Evolutionary conservation across 805 yeast genomes (phyloP).

Genomic region (Teunomyces kruisii): DNA sequence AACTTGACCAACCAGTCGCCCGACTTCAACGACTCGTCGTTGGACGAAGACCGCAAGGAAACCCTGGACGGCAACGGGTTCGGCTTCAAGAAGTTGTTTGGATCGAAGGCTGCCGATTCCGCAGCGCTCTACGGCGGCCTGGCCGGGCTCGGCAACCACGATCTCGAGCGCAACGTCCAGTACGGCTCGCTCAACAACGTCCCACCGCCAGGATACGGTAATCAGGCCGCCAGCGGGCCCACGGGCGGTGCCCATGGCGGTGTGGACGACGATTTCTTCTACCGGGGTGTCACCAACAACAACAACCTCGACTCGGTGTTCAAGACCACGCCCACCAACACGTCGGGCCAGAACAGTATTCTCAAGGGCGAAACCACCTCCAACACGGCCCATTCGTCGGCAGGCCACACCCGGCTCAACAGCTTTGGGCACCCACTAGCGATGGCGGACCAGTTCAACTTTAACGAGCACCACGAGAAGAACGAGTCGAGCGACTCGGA

Average conservation of each 20-base stretch:
- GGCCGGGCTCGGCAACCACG: constrained; percentile 18
- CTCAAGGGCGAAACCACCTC: constrained; percentile 7
- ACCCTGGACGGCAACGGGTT: constrained; percentile 11
- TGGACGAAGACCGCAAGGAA: constrained; percentile 16
- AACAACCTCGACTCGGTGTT: constrained; percentile 44
- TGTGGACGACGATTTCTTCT: constrained; percentile 34
- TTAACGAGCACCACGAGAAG: constrained; percentile 15
- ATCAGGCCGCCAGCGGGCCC: constrained; percentile 2
- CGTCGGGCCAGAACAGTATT: constrained; percentile 8
- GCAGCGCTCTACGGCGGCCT: neutral
- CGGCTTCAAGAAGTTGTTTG: constrained; percentile 33
- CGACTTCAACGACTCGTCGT: constrained; percentile 38
- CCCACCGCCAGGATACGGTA: constrained; percentile 8
- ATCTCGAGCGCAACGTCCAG: constrained; percentile 24
- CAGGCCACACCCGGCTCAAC: constrained; percentile 26
- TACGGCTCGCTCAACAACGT: constrained; percentile 13
- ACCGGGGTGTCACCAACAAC: constrained; percentile 44
- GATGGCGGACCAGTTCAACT: constrained; percentile 19
- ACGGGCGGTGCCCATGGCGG: constrained; percentile 2
- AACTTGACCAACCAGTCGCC: constrained; percentile 42
- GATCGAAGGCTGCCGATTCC: constrained; percentile 13
- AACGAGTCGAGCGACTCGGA: constrained; percentile 11
- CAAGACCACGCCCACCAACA: constrained; percentile 9
- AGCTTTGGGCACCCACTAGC: constrained; percentile 25
- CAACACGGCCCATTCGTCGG: constrained; percentile 12